Evolutionary conservation across 2,329 filamentous ascomycete species (phyloP), one percentile per base, ranked within the genome.

Genomic region (Penicillium decumbens): DNA sequence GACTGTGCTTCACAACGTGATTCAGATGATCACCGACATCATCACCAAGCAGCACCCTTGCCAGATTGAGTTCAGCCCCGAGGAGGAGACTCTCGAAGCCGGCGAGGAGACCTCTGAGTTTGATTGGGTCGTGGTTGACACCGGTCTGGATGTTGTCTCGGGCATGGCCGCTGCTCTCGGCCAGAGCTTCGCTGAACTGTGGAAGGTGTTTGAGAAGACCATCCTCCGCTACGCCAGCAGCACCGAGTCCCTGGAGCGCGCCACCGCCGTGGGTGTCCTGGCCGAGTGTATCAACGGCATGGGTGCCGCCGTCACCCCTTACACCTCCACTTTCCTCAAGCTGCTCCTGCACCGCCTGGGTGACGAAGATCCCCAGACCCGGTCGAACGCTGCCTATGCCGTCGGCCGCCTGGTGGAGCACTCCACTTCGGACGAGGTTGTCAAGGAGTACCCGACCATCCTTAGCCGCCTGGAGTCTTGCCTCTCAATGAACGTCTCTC

Each of bases 121-220:
- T 65, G 93, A 97, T 76, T 97, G 93, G 93, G 82, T 96, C 15
- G 86, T 95, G 44, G 87, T 97, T 47, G 93, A 98, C 75, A 95
- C 90, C 8, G 91, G 89, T 30, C 81, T 97, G 47, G 93, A 97
- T 58, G 89, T 95, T 41, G 79, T 96, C 43, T 89, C 89, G 44
- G 89, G 88, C 32, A 81, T 97, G 35, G 85, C 91, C 18, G 82
- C 83, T 41, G 89, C 89, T 28, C 83, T 97, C 12, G 93, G 93
- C 33, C 71, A 80, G 20, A 83, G 84, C 60, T 97, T 96, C 64
- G 80, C 80, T 48, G 87, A 95, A 75, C 78, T 96, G 54, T 97
- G 90, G 89, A 95, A 95, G 78, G 84, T 95, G 62, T 95, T 96
- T 60, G 88, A 95, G 77, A 92, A 93, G 79, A 88, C 87, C 32